Evolutionary conservation across 2,329 filamentous ascomycete genomes (phyloP), one percentile per base, ranked within the genome.

Genomic region (Penicillium italicum): DNA sequence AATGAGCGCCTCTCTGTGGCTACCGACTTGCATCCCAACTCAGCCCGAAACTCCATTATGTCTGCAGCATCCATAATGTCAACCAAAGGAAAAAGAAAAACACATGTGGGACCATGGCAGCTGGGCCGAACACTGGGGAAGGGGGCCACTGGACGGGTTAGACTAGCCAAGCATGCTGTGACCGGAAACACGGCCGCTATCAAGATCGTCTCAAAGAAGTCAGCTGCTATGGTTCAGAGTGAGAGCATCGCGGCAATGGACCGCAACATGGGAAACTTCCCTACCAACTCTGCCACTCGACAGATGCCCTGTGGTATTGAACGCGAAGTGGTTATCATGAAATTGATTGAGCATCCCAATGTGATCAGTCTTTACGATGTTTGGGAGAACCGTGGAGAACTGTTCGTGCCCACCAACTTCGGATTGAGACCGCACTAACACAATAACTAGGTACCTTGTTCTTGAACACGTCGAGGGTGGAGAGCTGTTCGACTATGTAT

Each of bases 361-460:
- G 93, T 97, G 66, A 92, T 97, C 73, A 90, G 89, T 63, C 78
- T 99, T 10, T 94, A 93, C 70, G 94, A 99, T 75, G 93, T 99
- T 30, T 99, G 93, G 93, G 94, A 99, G 76, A 97, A 97, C 70
- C 84, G 90, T 22, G 89, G 91, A 54, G 92, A 99, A 74, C 87
- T 99, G 90, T 97, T 80, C 78, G 89, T 76, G 1, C 37, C 12
- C 8, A 12, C 11, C 22, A n/a, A 9, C 4, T 16, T 12, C 18
- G 34, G 28, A 18, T 16, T 42, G 4, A 11, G 24, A n/a, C 11
- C 7, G 11, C 7, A 16, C 66, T 75, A 58, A 74, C 58, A 2
- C 14, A 14, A n/a, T 38, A 31, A 9, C 12, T 61, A 97, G 92
- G 56, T 97, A 97, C 71, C 82, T 99, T 38, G 91, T 99, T 54